These are phyloP conservation scores for Alternaria solani DNA, from an alignment of 2,329 filamentous ascomycete species.

Conservation along the genomic window DNA sequence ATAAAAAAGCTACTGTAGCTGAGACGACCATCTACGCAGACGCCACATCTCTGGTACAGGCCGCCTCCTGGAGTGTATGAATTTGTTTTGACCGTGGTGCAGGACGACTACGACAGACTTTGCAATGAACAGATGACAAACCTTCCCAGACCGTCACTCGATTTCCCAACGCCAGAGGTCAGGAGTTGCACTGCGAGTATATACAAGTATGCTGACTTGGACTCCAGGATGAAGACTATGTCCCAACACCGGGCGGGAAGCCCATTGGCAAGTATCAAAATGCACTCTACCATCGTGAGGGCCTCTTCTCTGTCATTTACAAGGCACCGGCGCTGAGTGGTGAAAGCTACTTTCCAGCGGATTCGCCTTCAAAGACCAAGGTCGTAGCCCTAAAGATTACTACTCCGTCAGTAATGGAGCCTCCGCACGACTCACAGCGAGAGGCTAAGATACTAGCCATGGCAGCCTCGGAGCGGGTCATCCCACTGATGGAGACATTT, in stretches of 20 bases:
- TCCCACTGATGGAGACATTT: slow-evolving; percentile 78
- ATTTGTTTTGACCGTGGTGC: slow-evolving; percentile 25
- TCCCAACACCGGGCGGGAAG: slow-evolving; percentile 47
- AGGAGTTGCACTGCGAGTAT: background rate
- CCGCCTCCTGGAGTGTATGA: background rate
- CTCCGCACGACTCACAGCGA: slow-evolving; percentile 82
- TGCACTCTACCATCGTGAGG: slow-evolving; percentile 67
- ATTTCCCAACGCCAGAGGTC: slow-evolving; percentile 39
- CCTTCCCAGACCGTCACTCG: slow-evolving; percentile 28
- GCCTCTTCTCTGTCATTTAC: slow-evolving; percentile 85
- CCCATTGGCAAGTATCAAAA: slow-evolving; percentile 65
- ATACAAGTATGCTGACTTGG: slow-evolving; percentile 2
- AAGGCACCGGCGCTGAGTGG: slow-evolving; percentile 61
- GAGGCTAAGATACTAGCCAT: slow-evolving; percentile 77
- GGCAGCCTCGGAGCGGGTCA: slow-evolving; percentile 65
- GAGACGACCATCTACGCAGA: slow-evolving; percentile 71
- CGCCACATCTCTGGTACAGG: slow-evolving; percentile 64
- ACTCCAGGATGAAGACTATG: slow-evolving; percentile 40
- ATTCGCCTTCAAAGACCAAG: slow-evolving; percentile 27
- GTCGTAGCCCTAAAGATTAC: slow-evolving; percentile 86
- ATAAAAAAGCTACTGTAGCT: slow-evolving; percentile 67
- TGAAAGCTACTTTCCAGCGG: slow-evolving; percentile 43
- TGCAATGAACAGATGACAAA: slow-evolving; percentile 35
- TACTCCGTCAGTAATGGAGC: slow-evolving; percentile 72
- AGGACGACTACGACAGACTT: slow-evolving; percentile 47